Base-by-base conservation (phyloP, 441 rosid genomes). In the Pelargonium citronellum region DNA sequence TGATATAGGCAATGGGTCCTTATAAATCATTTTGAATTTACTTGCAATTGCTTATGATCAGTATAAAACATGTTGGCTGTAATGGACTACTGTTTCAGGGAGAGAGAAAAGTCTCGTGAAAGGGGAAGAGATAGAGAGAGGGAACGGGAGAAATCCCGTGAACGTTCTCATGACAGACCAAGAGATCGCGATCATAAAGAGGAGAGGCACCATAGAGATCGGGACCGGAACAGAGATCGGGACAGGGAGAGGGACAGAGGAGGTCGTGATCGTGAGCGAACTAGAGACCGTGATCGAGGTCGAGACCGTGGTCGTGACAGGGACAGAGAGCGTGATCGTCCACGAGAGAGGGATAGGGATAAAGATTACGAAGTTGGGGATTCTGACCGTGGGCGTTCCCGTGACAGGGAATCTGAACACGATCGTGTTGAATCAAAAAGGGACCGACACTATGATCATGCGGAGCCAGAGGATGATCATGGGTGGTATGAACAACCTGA, bases 131-230 rank as follows among this genome's bases (percentile, higher is more conserved):
- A 91, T 9, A 83, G 73, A 67, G 96, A 87, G 67, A 83, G 79
- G 80, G 96, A 90, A 60, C 86, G 78, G 16, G 95, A 88, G 73
- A 86, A 84, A 77, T 92, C 96, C 5, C 86, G 69, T 51, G 94
- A 90, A 73, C 86, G 73, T 57, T 87, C 95, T 72, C 90, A 78
- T 67, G 96, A 92, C 43, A 82, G 75, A 70, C 90, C 90, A 37
- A 87, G 86, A 77, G 97, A 89, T 57, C 96, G 92, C 74, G 95
- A 90, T 47, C 84, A 77, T 71, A 87, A 86, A 73, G 97, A 92
- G 73, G 93, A 89, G 39, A 83, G 91, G 73, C 98, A 87, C 77
- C 89, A 85, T 39, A 82, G 87, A 75, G 96, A 92, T 61, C 87
- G 93, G 62, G 96, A 85, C 69, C 80, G 87, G 72, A 86, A 83